A percentile compares a stretch with the other conserved stretches of the same genome.
These are phyloP conservation scores for Talaromyces sp. DNA, from an alignment of 2,329 filamentous ascomycete species.

Conservation along the genomic window DNA sequence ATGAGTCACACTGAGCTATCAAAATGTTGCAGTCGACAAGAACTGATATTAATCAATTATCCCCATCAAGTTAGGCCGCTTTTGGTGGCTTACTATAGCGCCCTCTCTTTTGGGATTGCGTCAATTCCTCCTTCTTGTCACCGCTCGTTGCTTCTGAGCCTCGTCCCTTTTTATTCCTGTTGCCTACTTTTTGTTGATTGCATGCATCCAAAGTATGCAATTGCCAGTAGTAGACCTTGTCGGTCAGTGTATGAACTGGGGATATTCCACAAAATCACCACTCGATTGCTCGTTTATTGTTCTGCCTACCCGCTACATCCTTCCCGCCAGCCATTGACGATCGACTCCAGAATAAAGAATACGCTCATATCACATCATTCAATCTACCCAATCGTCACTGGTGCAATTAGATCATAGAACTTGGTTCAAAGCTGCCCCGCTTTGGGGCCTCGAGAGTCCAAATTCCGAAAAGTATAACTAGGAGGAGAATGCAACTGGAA, in stretches of 20 bases:
- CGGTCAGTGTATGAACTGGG: neutral
- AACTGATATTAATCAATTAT: no score
- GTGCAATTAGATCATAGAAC: neutral
- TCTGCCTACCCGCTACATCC: constrained; percentile 7
- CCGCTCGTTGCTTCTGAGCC: neutral
- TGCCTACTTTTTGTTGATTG: neutral
- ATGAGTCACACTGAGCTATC: neutral
- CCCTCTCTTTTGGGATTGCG: neutral
- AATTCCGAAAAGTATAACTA: neutral
- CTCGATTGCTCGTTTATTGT: constrained; percentile 7
- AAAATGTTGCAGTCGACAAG: neutral
- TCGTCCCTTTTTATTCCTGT: neutral
- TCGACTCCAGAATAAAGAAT: neutral
- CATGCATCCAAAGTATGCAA: neutral
- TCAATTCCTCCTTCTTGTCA: neutral
- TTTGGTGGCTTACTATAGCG: neutral
- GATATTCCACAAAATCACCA: neutral
- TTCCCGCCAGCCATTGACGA: neutral
- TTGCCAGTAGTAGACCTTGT: neutral
- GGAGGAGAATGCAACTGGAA: neutral
- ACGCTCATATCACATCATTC: neutral
- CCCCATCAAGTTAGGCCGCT: no score
- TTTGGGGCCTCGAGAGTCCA: neutral
- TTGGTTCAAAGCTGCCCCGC: neutral
- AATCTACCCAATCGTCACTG: neutral